phyloP scores from a whole-genome alignment of 495 filamentous ascomycete genomes.

The Letharia lupina region DNA sequence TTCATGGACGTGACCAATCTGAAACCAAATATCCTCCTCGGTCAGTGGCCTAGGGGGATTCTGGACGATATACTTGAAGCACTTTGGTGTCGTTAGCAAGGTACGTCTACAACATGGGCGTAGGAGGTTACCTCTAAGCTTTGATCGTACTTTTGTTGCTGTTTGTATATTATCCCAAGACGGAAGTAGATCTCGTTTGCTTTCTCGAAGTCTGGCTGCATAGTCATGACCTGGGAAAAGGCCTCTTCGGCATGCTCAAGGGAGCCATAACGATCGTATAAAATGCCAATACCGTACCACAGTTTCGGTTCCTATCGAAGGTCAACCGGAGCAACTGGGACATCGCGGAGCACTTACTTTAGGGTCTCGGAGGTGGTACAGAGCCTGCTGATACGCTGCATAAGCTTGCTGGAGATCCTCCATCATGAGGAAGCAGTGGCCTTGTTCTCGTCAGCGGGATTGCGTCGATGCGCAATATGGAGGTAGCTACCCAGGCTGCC shows the following conservation, averaged over 20 bases:
- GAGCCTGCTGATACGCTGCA: constrained; percentile 90
- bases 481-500: constrained; percentile 68
- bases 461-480: constrained; percentile 4
- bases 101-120: neutral
- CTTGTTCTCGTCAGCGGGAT: constrained; percentile 34
- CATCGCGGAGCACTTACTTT: constrained; percentile 53
- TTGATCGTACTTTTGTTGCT: constrained; percentile 87
- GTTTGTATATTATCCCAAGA: constrained; percentile 97
- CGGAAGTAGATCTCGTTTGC: constrained; percentile 99
- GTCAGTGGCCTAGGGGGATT: constrained; percentile 89
- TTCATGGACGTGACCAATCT: constrained; percentile 97
- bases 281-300: constrained; percentile 98
- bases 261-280: constrained; percentile 95
- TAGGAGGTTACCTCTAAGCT: constrained; percentile 69
- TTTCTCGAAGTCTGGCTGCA: constrained; percentile 97
- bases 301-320: constrained; percentile 76
- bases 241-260: constrained; percentile 97
- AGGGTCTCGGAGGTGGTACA: constrained; percentile 88
- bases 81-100: constrained; percentile 43
- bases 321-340: constrained; percentile 10
- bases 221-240: constrained; percentile 97
- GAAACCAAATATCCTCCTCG: constrained; percentile 99
- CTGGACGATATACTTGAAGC: constrained; percentile 95
- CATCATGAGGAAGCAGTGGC: constrained; percentile 98
- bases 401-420: constrained; percentile 97